A percentile compares a stretch with the other conserved stretches of the same genome.
Conservation (phyloP, 1,139 yeast genomes). For the Pichia sp. region DNA sequence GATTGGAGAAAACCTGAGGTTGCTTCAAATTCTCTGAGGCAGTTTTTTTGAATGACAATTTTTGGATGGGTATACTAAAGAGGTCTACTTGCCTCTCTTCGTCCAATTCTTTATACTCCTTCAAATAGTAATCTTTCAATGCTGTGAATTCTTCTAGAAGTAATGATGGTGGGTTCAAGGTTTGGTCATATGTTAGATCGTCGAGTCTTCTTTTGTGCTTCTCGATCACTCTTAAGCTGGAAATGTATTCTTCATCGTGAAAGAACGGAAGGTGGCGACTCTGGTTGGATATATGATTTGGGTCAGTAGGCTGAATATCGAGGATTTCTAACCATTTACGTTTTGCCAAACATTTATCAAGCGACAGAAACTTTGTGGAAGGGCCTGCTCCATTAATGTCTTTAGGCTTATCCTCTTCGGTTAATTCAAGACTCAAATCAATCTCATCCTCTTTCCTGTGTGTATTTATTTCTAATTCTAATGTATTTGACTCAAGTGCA, state of each 20-base stretch:
- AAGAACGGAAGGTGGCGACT: slow-evolving; percentile 21
- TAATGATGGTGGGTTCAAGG: slow-evolving; percentile 12
- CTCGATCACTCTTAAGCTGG: slow-evolving; percentile 41
- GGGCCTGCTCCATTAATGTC: slow-evolving; percentile 1
- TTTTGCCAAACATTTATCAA: slow-evolving; percentile 74
- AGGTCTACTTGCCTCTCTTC: slow-evolving; percentile 8
- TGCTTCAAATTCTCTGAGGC: slow-evolving; percentile 15
- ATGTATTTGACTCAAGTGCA: background rate
- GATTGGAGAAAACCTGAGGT: slow-evolving; percentile 17
- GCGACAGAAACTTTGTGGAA: slow-evolving; percentile 60
- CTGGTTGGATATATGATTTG: slow-evolving; percentile 34
- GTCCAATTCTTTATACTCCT: slow-evolving; percentile 8
- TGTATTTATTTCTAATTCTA: background rate
- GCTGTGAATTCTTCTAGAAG: slow-evolving; percentile 13
- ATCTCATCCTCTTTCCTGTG: slow-evolving; percentile 17
- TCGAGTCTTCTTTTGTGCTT: slow-evolving; percentile 14
- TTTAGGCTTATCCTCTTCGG: background rate
- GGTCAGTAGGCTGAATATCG: slow-evolving; percentile 29
- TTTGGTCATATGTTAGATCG: slow-evolving; percentile 8
- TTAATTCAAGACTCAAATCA: slow-evolving; percentile 16
- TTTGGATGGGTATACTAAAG: slow-evolving; percentile 13
- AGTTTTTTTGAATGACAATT: slow-evolving; percentile 20
- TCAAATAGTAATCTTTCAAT: slow-evolving; percentile 12
- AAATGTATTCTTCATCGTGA: slow-evolving; percentile 35
- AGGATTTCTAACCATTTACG: slow-evolving; percentile 45